A percentile compares a stretch with the other conserved stretches of the same genome.
Conservation (phyloP, 2,329 filamentous ascomycete genomes). For the Fusarium foetens region DNA sequence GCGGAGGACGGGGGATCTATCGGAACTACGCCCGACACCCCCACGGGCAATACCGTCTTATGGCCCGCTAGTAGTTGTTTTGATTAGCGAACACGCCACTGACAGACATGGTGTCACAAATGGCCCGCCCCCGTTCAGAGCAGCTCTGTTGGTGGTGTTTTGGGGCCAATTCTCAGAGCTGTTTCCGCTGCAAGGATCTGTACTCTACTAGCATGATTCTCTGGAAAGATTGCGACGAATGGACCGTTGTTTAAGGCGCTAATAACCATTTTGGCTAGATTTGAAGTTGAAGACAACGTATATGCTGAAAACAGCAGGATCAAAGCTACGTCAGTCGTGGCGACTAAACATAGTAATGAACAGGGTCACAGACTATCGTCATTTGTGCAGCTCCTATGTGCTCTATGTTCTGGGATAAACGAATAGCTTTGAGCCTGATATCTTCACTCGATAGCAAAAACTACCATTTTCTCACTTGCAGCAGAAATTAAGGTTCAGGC, state of each 20-base stretch:
- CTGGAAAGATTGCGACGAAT: neutral
- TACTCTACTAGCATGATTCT: neutral
- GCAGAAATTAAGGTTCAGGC: rapidly evolving
- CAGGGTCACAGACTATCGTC: neutral
- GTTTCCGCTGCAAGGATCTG: neutral
- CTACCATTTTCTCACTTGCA: neutral
- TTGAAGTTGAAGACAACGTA: neutral
- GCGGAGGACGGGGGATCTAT: neutral
- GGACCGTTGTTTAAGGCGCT: neutral
- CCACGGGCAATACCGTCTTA: neutral
- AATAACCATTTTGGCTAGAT: neutral
- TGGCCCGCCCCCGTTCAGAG: neutral
- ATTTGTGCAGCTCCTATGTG: neutral
- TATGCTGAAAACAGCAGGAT: too few species aligned
- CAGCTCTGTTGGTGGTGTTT: neutral
- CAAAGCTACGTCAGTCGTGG: neutral
- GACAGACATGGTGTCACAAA: neutral
- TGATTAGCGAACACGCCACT: neutral
- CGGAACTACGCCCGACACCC: neutral
- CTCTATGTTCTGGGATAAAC: neutral
- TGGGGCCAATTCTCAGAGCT: neutral
- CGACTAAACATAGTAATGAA: neutral
- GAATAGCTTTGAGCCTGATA: neutral
- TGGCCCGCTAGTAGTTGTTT: neutral
- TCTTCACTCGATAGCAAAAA: neutral